Conservation (phyloP, 768 basidiomycete species). For the Termitomyces sp. region DNA sequence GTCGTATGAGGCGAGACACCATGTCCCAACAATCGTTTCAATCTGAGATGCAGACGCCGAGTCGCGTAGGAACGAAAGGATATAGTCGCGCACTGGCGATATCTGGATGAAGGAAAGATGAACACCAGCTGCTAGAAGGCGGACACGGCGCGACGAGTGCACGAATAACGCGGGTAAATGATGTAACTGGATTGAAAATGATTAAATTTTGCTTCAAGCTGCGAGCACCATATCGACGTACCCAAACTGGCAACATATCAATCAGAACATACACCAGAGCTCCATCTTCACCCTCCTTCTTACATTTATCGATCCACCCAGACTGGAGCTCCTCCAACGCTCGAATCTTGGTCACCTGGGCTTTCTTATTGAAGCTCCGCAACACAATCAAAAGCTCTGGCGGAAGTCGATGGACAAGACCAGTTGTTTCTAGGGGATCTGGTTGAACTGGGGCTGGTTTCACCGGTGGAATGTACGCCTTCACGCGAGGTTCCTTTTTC, state of each 20-base stretch:
- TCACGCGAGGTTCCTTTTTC: conserved; percentile 72
- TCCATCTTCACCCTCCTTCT: conserved; percentile 36
- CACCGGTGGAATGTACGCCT: conserved; percentile 82
- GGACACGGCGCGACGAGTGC: conserved; percentile 75
- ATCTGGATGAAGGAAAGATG: conserved; percentile 65
- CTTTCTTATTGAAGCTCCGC: conserved; percentile 83
- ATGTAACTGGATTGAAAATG: conserved; percentile 51
- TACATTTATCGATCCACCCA: conserved; percentile 57
- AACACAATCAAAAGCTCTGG: conserved; percentile 82
- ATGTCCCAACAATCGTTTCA: conserved; percentile 61
- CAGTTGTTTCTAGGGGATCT: conserved; percentile 85
- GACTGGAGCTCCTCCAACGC: conserved; percentile 80
- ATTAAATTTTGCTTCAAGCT: background rate
- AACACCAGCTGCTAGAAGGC: conserved; percentile 49
- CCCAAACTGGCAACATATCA: conserved; percentile 87
- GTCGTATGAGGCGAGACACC: conserved; percentile 70
- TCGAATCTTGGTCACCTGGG: conserved; percentile 73
- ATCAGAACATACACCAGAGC: conserved; percentile 33
- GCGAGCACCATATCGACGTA: conserved; percentile 23
- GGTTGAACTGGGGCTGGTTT: conserved; percentile 69
- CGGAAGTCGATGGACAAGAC: conserved; percentile 67
- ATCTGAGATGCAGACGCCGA: conserved; percentile 41
- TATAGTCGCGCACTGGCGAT: conserved; percentile 36
- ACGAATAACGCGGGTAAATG: conserved; percentile 79
- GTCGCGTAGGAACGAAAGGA: conserved; percentile 46